Conservation (phyloP, 2,329 filamentous ascomycete species). For the Calonectria pseudoreteaudii region DNA sequence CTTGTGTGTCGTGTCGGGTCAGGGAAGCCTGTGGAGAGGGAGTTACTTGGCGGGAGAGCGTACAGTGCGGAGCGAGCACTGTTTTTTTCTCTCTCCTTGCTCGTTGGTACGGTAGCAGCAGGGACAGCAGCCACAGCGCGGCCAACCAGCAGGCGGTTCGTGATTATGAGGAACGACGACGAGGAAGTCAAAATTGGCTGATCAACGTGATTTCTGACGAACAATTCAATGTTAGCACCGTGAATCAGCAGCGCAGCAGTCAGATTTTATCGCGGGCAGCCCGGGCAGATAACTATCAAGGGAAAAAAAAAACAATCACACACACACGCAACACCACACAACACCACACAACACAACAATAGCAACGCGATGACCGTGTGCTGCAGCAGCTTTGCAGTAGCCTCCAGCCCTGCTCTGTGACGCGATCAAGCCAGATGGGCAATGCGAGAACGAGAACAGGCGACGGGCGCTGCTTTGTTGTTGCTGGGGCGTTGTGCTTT, state of each 20-base stretch:
- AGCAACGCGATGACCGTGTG: neutral
- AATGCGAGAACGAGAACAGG: slow-evolving; percentile 4
- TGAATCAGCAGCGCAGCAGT: neutral
- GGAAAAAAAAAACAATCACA: too few species aligned
- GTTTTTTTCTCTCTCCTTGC: slow-evolving; percentile 25
- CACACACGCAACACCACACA: too few species aligned
- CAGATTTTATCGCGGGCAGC: neutral
- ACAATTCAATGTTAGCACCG: slow-evolving; percentile 14
- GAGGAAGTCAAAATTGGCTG: slow-evolving; percentile 20
- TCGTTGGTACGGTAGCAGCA: slow-evolving; percentile 14
- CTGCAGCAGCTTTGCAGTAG: neutral
- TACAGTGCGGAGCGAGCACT: slow-evolving; percentile 26
- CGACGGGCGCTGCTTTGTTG: slow-evolving; percentile 3
- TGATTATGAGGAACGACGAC: neutral
- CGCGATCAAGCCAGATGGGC: slow-evolving; percentile 7
- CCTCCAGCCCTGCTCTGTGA: neutral
- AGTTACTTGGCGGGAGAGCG: slow-evolving; percentile 16
- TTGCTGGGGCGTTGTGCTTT: slow-evolving; percentile 12
- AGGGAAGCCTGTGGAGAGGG: neutral
- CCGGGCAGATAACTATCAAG: slow-evolving; percentile 12
- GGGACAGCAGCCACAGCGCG: slow-evolving; percentile 1
- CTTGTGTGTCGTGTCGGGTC: slow-evolving; percentile 16
- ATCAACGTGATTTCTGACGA: slow-evolving; percentile 15
- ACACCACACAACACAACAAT: neutral
- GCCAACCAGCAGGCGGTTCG: neutral